Conservation (phyloP, 352 stramenopile species). For the Globisporangium iwayamae region DNA sequence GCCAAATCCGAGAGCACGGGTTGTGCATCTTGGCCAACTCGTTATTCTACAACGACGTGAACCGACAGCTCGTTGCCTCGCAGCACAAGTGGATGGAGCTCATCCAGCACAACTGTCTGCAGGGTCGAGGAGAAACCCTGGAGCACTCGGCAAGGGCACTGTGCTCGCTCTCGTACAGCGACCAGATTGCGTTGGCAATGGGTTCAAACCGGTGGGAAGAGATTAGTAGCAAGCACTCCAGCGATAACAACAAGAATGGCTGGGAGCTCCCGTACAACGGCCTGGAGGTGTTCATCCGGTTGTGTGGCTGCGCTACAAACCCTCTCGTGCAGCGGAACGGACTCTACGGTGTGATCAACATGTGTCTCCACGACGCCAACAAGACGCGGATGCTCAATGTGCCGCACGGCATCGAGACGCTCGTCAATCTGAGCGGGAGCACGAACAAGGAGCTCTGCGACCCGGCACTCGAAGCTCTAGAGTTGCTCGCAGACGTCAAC, state of each 20-base stretch:
- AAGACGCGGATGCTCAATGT: constrained; percentile 74
- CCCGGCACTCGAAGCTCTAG: constrained; percentile 67
- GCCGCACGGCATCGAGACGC: constrained; percentile 68
- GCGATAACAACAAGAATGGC: not conserved
- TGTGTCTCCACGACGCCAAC: constrained; percentile 82
- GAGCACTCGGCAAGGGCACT: constrained; percentile 76
- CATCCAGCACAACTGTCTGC: constrained; percentile 46
- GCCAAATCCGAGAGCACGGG: constrained; percentile 60
- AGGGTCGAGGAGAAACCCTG: constrained; percentile 29
- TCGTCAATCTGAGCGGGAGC: constrained; percentile 71
- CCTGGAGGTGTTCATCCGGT: constrained; percentile 43
- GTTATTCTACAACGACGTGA: constrained; percentile 90
- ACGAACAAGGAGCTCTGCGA: constrained; percentile 59
- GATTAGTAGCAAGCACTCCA: constrained; percentile 4
- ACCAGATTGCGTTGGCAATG: constrained; percentile 62
- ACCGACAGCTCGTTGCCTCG: constrained; percentile 62
- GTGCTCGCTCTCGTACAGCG: constrained; percentile 81
- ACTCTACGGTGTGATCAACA: constrained; percentile 77
- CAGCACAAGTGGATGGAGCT: constrained; percentile 54
- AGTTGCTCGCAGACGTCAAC: constrained; percentile 70
- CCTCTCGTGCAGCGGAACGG: constrained; percentile 53
- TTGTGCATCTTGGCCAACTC: constrained; percentile 79
- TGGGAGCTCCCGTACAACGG: constrained; percentile 26
- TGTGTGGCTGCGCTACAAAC: constrained; percentile 31
- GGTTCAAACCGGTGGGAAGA: constrained; percentile 14